These are phyloP conservation scores for Sutorius eximius DNA, from an alignment of 1,284 basidiomycete species.

Conservation along the genomic window DNA sequence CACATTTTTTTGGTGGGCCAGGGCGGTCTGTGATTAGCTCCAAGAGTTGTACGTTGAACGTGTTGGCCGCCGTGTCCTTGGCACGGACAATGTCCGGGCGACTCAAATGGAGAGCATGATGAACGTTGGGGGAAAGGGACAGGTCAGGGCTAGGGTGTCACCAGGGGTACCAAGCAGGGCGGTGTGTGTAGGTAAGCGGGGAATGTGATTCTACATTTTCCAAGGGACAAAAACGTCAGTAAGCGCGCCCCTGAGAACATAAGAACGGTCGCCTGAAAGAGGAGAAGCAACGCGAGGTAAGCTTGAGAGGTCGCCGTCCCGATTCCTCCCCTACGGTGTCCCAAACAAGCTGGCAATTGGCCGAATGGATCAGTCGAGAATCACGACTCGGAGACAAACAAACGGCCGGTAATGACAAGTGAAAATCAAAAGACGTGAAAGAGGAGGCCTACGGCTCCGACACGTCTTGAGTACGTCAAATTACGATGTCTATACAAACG, in stretches of 20 bases:
- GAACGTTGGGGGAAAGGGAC: neutral
- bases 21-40: slow-evolving; percentile 15
- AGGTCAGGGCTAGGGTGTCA: slow-evolving; percentile 5
- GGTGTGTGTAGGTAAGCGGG: slow-evolving; percentile 11
- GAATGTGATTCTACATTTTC: slow-evolving; percentile 7
- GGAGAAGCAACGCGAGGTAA: slow-evolving; percentile 15
- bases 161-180: slow-evolving; percentile 3
- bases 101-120: neutral
- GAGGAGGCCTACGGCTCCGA: slow-evolving; percentile 22
- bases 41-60: slow-evolving; percentile 9
- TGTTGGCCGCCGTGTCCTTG: neutral
- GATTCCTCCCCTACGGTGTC: slow-evolving; percentile 8
- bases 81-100: slow-evolving; percentile 10
- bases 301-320: slow-evolving; percentile 20
- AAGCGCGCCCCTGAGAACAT: slow-evolving; percentile 1
- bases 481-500: slow-evolving; percentile 7
- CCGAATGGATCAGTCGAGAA: slow-evolving; percentile 11
- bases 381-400: neutral
- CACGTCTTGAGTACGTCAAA: slow-evolving; percentile 33
- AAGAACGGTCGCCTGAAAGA: slow-evolving; percentile 3
- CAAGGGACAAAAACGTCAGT: slow-evolving; percentile 16
- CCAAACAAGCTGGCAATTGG: slow-evolving; percentile 2
- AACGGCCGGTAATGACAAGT: slow-evolving; percentile 25
- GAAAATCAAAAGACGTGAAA: slow-evolving; percentile 26
- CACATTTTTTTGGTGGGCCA: neutral